Conservation (phyloP, 768 basidiomycete genomes). For the Leccinellum rugosiceps region DNA sequence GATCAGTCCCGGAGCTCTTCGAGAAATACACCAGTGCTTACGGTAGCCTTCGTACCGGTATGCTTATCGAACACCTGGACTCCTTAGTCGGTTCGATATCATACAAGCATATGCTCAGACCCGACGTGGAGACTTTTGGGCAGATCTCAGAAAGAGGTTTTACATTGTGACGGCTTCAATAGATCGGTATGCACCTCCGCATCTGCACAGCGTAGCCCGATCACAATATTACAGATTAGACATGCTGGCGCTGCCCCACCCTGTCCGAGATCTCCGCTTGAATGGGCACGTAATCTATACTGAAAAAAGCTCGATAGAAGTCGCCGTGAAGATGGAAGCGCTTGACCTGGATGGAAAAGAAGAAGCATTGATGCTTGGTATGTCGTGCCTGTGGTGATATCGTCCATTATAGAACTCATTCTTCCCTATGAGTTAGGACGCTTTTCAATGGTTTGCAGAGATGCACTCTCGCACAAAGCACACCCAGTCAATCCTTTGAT, state of each 20-base stretch:
- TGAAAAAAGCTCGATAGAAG: slow-evolving; percentile 76
- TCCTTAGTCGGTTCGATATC: slow-evolving; percentile 82
- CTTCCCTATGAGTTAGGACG: slow-evolving; percentile 49
- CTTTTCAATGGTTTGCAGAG: slow-evolving; percentile 88
- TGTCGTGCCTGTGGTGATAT: slow-evolving; percentile 22
- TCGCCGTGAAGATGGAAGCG: slow-evolving; percentile 82
- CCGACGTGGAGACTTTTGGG: slow-evolving; percentile 51
- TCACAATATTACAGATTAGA: slow-evolving; percentile 47
- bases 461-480: slow-evolving; percentile 63
- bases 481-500: slow-evolving; percentile 60
- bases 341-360: slow-evolving; percentile 45
- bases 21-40: slow-evolving; percentile 71
- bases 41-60: slow-evolving; percentile 71
- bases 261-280: slow-evolving; percentile 64
- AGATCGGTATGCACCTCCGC: slow-evolving; percentile 47
- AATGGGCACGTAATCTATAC: slow-evolving; percentile 84
- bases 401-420: neutral
- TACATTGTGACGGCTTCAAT: slow-evolving; percentile 85
- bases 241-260: slow-evolving; percentile 57
- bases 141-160: slow-evolving; percentile 58
- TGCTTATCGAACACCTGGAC: slow-evolving; percentile 78
- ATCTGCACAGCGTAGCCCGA: neutral
- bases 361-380: slow-evolving; percentile 61
- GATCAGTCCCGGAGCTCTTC: slow-evolving; percentile 51
- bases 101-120: slow-evolving; percentile 79